phyloP scores from a whole-genome alignment of 176 grass and related monocot species.

The Secale cereale region DNA sequence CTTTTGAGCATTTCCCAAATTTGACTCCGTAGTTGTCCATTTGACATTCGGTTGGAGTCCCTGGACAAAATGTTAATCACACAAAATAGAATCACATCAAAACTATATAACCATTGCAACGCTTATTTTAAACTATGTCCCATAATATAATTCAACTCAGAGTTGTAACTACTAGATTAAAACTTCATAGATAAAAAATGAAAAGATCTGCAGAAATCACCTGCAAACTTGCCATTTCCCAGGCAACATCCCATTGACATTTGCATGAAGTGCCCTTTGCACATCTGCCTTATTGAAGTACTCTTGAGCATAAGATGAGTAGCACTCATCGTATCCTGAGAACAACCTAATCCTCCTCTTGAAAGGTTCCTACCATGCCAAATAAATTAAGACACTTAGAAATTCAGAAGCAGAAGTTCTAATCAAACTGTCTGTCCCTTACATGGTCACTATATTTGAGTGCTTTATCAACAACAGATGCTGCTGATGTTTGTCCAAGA shows the following conservation, averaged over 20 bases:
- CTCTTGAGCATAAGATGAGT: conserved; percentile 67
- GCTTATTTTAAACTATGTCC: not conserved
- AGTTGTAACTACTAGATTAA: not conserved
- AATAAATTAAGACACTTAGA: conserved; percentile 18
- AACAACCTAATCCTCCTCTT: conserved; percentile 58
- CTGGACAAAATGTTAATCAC: not conserved
- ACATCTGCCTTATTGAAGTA: conserved; percentile 80
- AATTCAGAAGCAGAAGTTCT: not conserved
- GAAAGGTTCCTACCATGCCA: conserved; percentile 39
- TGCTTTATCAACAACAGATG: not conserved
- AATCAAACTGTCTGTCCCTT: not conserved
- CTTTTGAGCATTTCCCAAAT: not conserved
- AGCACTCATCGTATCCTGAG: conserved; percentile 75
- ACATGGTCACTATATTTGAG: conserved; percentile 32
- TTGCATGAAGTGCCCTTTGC: conserved; percentile 66
- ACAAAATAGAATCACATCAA: not conserved
- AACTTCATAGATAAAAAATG: not conserved
- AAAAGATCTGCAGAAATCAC: conserved; percentile 7
- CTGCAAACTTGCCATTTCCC: conserved; percentile 76
- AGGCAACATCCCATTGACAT: conserved; percentile 36
- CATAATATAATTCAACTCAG: not conserved
- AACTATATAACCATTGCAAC: not conserved
- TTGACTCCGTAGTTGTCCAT: not conserved
- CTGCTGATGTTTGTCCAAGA: conserved; percentile 48
- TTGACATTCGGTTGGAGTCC: not conserved